Base-by-base conservation (phyloP, 2,329 filamentous ascomycete genomes). In the Aspergillus proliferans region DNA sequence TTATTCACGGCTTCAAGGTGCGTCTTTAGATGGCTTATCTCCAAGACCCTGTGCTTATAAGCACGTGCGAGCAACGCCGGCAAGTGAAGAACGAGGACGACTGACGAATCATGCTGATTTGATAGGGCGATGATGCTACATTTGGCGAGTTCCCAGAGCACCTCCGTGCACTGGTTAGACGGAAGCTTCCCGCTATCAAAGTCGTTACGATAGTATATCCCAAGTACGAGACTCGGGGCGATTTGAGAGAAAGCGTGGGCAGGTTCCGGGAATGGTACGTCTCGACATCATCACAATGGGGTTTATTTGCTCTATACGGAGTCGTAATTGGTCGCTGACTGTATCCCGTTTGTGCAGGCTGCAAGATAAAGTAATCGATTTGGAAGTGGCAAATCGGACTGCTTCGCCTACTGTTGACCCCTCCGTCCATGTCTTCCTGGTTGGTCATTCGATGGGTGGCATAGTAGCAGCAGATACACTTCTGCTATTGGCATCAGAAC, bases 381-480 rank as follows among this genome's bases (percentile, higher is more conserved):
- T 96, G 61, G 92, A 98, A 71, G 91, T 96, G 49, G 83, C 80
- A 24, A 86, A 87, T 58, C 78, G 79, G 42, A 92, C 89, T 0
- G 81, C 87, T 1, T 91, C 86, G 4, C 91, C 91, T 0, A 95
- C 88, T 0, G 79, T 95, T 54, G 88, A 94, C 52, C 89, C 90
- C 4, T 89, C 86, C 0, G 88, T 95, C 18, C 85, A 84, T 61
- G 86, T 87, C 24, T 79, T 95, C 43, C 79, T 96, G 14, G 75
- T 94, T 49, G 91, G 91, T 21, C 91, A 96, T 68, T 91, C 86
- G 7, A 96, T 87, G 87, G 87, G 87, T 58, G 93, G 93, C 59
- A 96, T 97, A 60, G 90, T 97, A 43, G 92, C 89, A 9, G 92
- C 90, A 30, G 93, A 97, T 65, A 86, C 89, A 12, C 77, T 92